Percentiles rank a stretch among this genome's conserved stretches.
phyloP scores from a whole-genome alignment of 768 basidiomycete species.

The Tulasnella sp. region DNA sequence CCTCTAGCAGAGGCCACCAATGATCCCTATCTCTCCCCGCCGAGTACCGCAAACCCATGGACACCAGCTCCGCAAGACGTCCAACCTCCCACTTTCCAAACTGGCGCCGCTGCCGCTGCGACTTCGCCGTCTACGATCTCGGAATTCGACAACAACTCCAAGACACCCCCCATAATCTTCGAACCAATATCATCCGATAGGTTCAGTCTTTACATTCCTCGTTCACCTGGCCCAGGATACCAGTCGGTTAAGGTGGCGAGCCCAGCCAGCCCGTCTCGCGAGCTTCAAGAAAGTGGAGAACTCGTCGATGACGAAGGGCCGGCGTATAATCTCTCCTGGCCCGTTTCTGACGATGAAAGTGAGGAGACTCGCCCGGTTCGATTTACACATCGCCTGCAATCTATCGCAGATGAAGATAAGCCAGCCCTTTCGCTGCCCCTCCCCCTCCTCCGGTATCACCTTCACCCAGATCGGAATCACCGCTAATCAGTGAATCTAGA shows the following conservation, averaged over 20 bases:
- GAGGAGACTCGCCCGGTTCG: no score
- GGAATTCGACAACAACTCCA: background rate
- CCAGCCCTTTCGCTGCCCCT: background rate
- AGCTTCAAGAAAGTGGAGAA: background rate
- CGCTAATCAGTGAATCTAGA: no score
- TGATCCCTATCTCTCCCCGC: background rate
- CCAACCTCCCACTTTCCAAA: background rate
- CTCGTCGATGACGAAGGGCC: background rate
- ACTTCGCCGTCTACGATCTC: background rate
- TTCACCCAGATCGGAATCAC: no score
- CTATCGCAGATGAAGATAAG: background rate
- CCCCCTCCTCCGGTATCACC: no score
- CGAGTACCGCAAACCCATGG: no score
- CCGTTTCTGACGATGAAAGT: no score
- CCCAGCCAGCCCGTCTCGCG: background rate
- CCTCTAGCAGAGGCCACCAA: background rate
- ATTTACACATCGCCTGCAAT: no score
- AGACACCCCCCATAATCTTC: constrained; percentile 8
- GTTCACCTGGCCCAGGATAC: background rate
- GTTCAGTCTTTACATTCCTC: background rate
- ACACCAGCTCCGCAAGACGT: no score
- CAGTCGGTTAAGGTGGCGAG: background rate
- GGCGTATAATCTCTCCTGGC: background rate
- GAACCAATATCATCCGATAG: background rate
- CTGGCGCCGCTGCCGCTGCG: background rate